A percentile compares a stretch with the other conserved stretches of the same genome.
These are phyloP conservation scores for Ceratobasidium sp. DNA, from an alignment of 1,284 basidiomycete species.

Conservation along the genomic window DNA sequence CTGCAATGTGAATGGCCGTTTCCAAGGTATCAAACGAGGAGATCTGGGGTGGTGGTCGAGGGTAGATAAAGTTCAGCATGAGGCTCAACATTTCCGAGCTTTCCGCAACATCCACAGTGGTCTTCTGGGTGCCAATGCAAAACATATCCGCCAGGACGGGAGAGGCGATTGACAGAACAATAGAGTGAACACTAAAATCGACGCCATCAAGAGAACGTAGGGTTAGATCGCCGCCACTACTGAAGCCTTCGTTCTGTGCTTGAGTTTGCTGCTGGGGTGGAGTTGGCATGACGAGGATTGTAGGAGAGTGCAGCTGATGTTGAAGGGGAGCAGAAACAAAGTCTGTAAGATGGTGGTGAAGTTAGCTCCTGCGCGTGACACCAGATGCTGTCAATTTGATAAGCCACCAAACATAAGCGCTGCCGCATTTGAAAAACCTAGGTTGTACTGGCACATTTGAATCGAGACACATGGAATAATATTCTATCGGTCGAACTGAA, in stretches of 20 bases:
- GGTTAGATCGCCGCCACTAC: conserved; percentile 24
- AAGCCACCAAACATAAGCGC: too few relatives aligned
- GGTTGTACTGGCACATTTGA: too few relatives aligned
- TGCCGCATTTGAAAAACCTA: too few relatives aligned
- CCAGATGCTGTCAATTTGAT: too few relatives aligned
- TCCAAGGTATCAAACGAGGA: background rate
- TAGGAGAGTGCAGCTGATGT: too few relatives aligned
- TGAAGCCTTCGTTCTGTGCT: background rate
- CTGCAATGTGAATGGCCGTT: background rate
- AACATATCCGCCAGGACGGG: conserved; percentile 43
- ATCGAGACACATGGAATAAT: too few relatives aligned
- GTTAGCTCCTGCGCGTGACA: background rate
- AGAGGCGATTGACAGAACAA: conserved; percentile 40
- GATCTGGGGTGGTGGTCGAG: background rate
- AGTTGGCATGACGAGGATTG: too few relatives aligned
- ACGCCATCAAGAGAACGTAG: conserved; percentile 44
- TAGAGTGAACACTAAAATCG: conserved; percentile 40
- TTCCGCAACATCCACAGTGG: background rate
- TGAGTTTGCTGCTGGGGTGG: background rate
- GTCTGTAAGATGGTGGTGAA: background rate
- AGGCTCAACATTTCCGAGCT: background rate
- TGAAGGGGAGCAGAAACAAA: too few relatives aligned
- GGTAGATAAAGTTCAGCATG: conserved; percentile 27
- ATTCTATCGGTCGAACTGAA: too few relatives aligned
- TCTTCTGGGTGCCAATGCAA: background rate